Base-by-base conservation (phyloP, 164 flowering plant genomes). In the Paratinospora sagittata region DNA sequence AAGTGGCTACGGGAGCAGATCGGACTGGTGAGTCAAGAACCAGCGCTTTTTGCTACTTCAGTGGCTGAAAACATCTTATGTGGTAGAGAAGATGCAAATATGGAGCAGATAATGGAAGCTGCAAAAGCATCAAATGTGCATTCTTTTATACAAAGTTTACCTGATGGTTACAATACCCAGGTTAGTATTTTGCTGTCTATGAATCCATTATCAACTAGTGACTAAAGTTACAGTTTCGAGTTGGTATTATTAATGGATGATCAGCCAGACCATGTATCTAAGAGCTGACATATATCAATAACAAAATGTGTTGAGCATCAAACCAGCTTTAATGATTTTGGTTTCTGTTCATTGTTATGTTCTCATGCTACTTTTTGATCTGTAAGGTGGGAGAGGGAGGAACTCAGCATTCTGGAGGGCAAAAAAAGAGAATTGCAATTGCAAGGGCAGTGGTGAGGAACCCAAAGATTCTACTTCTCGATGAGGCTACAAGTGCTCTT, bases 11-110 rank as follows among this genome's bases (percentile, higher is more conserved):
- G 97, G 66, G 80, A 80, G 70, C 91, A 88, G 73, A 88, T 91
- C 80, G 97, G 97, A 12, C 76, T 91, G 73, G 97, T 91, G 34
- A 87, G 88, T 76, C 97, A 91, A 81, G 97, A 90, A 73, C 97
- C 97, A 45, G 88, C 88, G 34, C 69, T 91, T 60, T 91, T 91
- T 78, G 89, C 87, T 23, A 86, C 89, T 27, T 77, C 86, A 7
- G 87, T 91, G 77, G 82, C 83, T 33, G 85, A 69, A 61, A 91
- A 91, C 71, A 89, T 91, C 70, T 68, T 84, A 66, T 83, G 78
- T 75, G 95, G 97, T n/a, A 85, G 79, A 76, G 83, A 81, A 76
- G 82, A 81, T 74, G 95, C 93, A 21, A 76, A 61, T 45, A 78
- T 83, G 82, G 83, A 82, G 66, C 82, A 86, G 70, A 77, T 91